Conservation (phyloP, 1,139 yeast species). For the Suhomyces ambrosiae region DNA sequence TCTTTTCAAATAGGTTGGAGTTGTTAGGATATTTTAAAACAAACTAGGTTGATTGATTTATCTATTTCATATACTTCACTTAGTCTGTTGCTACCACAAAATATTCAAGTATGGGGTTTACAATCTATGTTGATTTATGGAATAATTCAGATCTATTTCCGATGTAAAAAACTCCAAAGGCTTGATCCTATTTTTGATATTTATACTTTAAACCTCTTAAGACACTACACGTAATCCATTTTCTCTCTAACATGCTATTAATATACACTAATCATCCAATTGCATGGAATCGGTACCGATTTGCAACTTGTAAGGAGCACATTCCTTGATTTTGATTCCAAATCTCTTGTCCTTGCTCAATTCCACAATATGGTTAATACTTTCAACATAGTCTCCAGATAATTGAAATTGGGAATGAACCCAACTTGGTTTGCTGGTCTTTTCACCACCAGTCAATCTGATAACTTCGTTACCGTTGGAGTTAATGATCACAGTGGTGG, state of each 20-base stretch:
- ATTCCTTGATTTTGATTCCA: slow-evolving; percentile 65
- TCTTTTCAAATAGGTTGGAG: no score
- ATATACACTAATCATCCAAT: slow-evolving; percentile 27
- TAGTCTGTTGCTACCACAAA: no score
- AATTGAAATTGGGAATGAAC: slow-evolving; percentile 74
- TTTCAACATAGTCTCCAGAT: slow-evolving; percentile 46
- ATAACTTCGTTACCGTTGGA: slow-evolving; percentile 51
- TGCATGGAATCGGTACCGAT: slow-evolving; percentile 28
- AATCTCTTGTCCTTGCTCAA: slow-evolving; percentile 66
- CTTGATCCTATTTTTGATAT: no score
- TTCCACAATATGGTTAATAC: slow-evolving; percentile 56
- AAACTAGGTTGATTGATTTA: no score
- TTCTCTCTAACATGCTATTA: slow-evolving; percentile 1
- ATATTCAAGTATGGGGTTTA: no score
- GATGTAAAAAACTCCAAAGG: no score
- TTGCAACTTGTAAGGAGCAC: slow-evolving; percentile 53
- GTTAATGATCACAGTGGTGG: slow-evolving; percentile 59
- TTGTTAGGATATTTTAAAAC: no score
- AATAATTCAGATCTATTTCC: no score
- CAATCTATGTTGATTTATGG: no score
- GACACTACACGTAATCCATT: background rate
- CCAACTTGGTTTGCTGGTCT: slow-evolving; percentile 75
- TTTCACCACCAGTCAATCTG: slow-evolving; percentile 78
- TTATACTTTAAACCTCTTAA: no score
- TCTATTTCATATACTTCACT: no score